phyloP scores from a whole-genome alignment of 2,329 filamentous ascomycete genomes.

The Arthrobotrys sphaeroides region DNA sequence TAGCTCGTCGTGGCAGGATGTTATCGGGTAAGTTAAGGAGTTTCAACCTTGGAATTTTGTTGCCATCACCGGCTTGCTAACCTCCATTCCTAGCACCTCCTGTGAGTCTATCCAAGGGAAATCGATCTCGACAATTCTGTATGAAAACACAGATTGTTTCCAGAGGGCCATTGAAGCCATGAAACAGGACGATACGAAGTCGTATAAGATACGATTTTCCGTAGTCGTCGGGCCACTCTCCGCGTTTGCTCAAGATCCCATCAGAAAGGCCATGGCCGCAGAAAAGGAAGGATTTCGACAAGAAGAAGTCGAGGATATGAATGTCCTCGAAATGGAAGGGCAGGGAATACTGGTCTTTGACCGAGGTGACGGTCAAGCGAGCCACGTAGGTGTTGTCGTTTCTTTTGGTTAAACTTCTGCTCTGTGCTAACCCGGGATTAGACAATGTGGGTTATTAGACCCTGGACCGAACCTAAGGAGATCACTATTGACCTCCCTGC shows the following conservation, averaged over 20 bases:
- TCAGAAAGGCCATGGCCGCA: conserved; percentile 59
- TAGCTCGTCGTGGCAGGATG: conserved; percentile 92
- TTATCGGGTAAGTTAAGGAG: conserved; percentile 69
- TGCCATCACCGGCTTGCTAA: conserved; percentile 30
- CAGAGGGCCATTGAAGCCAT: conserved; percentile 85
- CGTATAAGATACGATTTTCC: conserved; percentile 85
- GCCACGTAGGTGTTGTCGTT: conserved; percentile 74
- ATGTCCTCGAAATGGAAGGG: conserved; percentile 82
- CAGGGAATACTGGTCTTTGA: conserved; percentile 99
- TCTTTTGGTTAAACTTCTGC: conserved; percentile 3
- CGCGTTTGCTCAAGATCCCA: conserved; percentile 66
- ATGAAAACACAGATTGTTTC: conserved; percentile 83
- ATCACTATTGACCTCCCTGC: conserved; percentile 94
- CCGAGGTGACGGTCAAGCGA: conserved; percentile 82
- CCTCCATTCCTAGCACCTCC: conserved; percentile 67
- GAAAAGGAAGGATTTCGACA: conserved; percentile 61
- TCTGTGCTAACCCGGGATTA: conserved; percentile 60
- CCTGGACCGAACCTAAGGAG: conserved; percentile 85
- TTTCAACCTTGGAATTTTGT: conserved; percentile 40
- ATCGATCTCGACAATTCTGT: conserved; percentile 80
- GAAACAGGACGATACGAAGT: conserved; percentile 90
- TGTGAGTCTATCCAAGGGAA: conserved; percentile 77
- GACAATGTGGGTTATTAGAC: conserved; percentile 99
- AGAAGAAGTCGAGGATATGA: conserved; percentile 63
- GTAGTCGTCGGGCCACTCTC: conserved; percentile 76